These are phyloP conservation scores for Arxiozyma slooffiae DNA, from an alignment of 1,139 yeast genomes.

Conservation along the genomic window DNA sequence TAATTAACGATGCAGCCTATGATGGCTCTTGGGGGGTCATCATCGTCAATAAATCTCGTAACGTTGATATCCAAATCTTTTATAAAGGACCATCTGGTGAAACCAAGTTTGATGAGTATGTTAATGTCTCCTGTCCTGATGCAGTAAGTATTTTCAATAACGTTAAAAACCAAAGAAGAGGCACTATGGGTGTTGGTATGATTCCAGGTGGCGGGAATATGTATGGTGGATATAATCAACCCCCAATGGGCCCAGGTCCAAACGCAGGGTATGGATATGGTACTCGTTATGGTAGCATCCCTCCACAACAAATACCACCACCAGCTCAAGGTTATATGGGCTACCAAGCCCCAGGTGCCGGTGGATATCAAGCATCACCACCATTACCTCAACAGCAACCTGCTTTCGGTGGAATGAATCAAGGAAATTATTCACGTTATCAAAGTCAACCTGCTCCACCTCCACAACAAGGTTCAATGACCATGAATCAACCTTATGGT, in stretches of 20 bases:
- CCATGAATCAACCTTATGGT: slow-evolving; percentile 14
- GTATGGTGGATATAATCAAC: slow-evolving; percentile 6
- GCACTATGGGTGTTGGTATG: slow-evolving; percentile 18
- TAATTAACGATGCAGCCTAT: slow-evolving; percentile 69
- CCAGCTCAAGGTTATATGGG: slow-evolving; percentile 13
- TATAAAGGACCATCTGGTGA: slow-evolving; percentile 57
- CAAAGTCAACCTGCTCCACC: slow-evolving; percentile 15
- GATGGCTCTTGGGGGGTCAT: slow-evolving; percentile 70
- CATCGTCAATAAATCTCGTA: slow-evolving; percentile 46
- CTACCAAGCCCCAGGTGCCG: slow-evolving; percentile 4
- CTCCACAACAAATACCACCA: slow-evolving; percentile 11
- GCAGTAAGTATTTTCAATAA: slow-evolving; percentile 45
- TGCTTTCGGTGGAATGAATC: slow-evolving; percentile 9
- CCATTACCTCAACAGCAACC: slow-evolving; percentile 28
- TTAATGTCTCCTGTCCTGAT: slow-evolving; percentile 52
- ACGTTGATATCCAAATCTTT: slow-evolving; percentile 64
- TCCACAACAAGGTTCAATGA: slow-evolving; percentile 21
- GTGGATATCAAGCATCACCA: slow-evolving; percentile 13
- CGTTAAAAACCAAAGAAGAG: slow-evolving; percentile 30
- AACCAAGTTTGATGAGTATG: slow-evolving; percentile 74
- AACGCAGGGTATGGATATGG: slow-evolving; percentile 10
- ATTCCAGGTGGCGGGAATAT: slow-evolving; percentile 2
- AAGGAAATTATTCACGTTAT: slow-evolving; percentile 16
- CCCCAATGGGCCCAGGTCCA: slow-evolving; percentile 17
- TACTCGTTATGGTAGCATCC: slow-evolving; percentile 20